Conservation (phyloP, 2,329 filamentous ascomycete species). For the Microdochium nivale region DNA sequence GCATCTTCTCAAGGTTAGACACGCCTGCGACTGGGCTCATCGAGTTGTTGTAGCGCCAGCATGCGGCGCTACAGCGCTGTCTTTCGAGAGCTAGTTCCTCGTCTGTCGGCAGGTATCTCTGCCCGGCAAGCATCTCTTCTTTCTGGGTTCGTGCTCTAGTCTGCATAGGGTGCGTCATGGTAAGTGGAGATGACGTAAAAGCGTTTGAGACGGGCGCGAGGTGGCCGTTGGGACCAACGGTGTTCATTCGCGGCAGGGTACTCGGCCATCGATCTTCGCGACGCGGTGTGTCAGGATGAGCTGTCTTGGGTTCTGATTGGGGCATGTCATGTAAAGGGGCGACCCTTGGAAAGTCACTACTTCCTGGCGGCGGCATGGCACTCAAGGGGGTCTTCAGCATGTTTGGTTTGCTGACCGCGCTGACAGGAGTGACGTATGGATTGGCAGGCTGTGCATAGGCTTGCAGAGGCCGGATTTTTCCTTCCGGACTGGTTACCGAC, state of each 20-base stretch:
- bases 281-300: slow-evolving; percentile 36
- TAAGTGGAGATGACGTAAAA: slow-evolving; percentile 38
- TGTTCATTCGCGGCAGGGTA: slow-evolving; percentile 20
- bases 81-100: slow-evolving; percentile 73
- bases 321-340: slow-evolving; percentile 27
- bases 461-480: slow-evolving; percentile 51
- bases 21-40: slow-evolving; percentile 67
- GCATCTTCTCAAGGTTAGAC: slow-evolving; percentile 56
- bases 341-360: neutral
- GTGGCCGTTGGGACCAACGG: slow-evolving; percentile 11
- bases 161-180: neutral
- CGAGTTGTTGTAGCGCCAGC: slow-evolving; percentile 81
- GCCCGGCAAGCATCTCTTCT: slow-evolving; percentile 78
- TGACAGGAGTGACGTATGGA: slow-evolving; percentile 54
- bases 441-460: slow-evolving; percentile 39
- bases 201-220: slow-evolving; percentile 19
- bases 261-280: slow-evolving; percentile 34
- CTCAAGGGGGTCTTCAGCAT: slow-evolving; percentile 21
- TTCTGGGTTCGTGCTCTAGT: slow-evolving; percentile 56
- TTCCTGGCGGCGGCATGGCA: slow-evolving; percentile 6
- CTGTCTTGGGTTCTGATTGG: slow-evolving; percentile 22
- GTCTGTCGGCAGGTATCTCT: slow-evolving; percentile 73
- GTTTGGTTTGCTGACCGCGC: slow-evolving; percentile 32
- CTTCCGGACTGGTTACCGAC: slow-evolving; percentile 49
- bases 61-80: slow-evolving; percentile 72